A percentile compares a stretch with the other conserved stretches of the same genome.
Conservation (phyloP, 208 protist species). For the Trypanosomatidae sp. region DNA sequence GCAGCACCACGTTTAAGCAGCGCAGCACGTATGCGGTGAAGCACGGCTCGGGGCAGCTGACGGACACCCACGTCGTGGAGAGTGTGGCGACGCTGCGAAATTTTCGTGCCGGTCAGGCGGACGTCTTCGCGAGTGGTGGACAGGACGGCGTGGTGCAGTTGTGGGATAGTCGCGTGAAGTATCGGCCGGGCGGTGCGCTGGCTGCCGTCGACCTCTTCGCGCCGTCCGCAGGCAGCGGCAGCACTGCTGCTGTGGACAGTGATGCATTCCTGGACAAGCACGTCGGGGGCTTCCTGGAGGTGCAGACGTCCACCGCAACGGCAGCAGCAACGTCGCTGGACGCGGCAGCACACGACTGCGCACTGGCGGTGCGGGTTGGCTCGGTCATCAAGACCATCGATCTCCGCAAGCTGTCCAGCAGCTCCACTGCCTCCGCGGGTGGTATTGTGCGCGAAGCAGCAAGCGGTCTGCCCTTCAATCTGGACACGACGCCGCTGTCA, state of each 20-base stretch:
- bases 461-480: constrained; percentile 29
- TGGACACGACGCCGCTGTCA: constrained; percentile 48
- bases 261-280: constrained; percentile 47
- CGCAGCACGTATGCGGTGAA: constrained; percentile 62
- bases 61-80: constrained; percentile 73
- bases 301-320: constrained; percentile 5
- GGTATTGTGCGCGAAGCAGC: constrained; percentile 8
- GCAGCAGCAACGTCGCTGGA: not conserved
- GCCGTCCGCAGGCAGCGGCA: not conserved
- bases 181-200: constrained; percentile 58
- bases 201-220: constrained; percentile 48
- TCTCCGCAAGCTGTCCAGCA: constrained; percentile 33
- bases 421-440: not conserved
- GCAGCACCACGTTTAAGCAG: constrained; percentile 37
- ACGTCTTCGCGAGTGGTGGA: constrained; percentile 66
- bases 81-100: constrained; percentile 35
- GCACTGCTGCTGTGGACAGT: not conserved
- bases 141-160: constrained; percentile 72
- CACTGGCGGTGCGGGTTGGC: constrained; percentile 53
- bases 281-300: constrained; percentile 66
- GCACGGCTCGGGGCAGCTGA: constrained; percentile 73
- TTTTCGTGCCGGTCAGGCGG: constrained; percentile 22
- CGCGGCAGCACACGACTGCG: no score
- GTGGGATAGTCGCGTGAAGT: constrained; percentile 73
- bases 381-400: constrained; percentile 47